Evolutionary conservation across 2,329 filamentous ascomycete species (phyloP).

Genomic region (Sphaerulina musiva): DNA sequence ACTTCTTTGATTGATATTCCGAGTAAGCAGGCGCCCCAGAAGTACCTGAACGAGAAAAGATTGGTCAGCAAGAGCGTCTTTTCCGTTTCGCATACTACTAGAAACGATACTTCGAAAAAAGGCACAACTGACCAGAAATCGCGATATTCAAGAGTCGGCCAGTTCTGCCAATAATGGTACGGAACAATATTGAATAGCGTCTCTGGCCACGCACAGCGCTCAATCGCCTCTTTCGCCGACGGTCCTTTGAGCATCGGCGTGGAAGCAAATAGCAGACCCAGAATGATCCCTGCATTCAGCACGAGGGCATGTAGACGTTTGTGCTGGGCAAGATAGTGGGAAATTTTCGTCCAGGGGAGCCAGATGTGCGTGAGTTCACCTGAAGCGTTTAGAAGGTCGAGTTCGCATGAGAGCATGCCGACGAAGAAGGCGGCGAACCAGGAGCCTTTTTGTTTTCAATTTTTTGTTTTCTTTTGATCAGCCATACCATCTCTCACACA

Average conservation of each 20-base stretch:
- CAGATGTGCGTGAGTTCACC: slow-evolving; percentile 4
- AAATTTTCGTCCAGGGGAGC: slow-evolving; percentile 12
- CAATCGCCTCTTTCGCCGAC: slow-evolving; percentile 2
- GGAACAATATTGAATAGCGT: slow-evolving; percentile 6
- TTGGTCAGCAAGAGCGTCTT: neutral
- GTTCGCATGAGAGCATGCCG: slow-evolving; percentile 56
- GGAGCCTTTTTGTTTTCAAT: slow-evolving; percentile 39
- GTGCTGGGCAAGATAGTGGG: slow-evolving; percentile 1
- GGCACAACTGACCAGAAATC: too few relatives aligned
- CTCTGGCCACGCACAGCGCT: slow-evolving; percentile 7
- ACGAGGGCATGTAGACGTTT: slow-evolving; percentile 6
- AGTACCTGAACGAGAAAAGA: slow-evolving; percentile 37
- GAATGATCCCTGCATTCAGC: slow-evolving; percentile 13
- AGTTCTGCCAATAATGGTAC: slow-evolving; percentile 1
- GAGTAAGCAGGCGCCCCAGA: slow-evolving; percentile 47
- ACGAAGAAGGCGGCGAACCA: slow-evolving; percentile 55
- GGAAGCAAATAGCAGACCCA: slow-evolving; percentile 14
- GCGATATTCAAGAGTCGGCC: slow-evolving; percentile 1
- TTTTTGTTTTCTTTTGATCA: neutral
- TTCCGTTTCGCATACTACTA: neutral
- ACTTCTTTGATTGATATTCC: slow-evolving; percentile 18
- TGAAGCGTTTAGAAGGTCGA: slow-evolving; percentile 50
- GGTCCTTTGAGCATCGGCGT: neutral
- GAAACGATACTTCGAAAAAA: neutral
- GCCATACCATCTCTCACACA: neutral